Percentiles rank a stretch among this genome's conserved stretches.
phyloP scores from a whole-genome alignment of 257 asterid genomes.

The Nicotiana benthamiana region DNA sequence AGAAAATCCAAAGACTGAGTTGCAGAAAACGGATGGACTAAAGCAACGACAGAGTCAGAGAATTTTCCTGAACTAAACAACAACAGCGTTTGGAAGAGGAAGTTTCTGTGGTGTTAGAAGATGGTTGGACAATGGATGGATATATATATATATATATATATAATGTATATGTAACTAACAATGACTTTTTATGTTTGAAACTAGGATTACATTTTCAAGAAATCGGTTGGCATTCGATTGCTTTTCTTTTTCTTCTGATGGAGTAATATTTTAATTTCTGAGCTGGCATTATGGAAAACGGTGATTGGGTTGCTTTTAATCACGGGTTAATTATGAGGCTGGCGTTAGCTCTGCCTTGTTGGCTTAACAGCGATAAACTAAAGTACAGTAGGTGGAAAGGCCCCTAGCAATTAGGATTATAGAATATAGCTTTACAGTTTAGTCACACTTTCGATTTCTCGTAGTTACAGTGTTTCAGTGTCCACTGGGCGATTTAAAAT shows the following conservation, averaged over 20 bases:
- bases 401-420: not conserved
- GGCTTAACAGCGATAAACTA: not conserved
- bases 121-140: not conserved
- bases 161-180: not conserved
- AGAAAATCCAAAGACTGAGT: not conserved
- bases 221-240: not conserved
- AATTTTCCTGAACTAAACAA: not conserved
- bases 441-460: not conserved
- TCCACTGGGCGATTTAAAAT: too few species aligned
- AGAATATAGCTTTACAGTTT: not conserved
- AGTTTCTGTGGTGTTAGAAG: not conserved
- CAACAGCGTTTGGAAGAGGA: not conserved
- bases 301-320: not conserved
- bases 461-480: too few species aligned
- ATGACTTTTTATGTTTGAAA: not conserved
- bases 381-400: not conserved
- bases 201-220: not conserved
- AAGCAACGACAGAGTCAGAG: not conserved
- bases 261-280: not conserved
- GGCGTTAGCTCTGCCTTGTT: not conserved
- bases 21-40: not conserved
- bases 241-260: not conserved
- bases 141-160: not conserved
- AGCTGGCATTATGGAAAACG: not conserved
- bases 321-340: not conserved